Base-by-base conservation (phyloP, 352 stramenopile genomes). In the Globisporangium echinulatum region DNA sequence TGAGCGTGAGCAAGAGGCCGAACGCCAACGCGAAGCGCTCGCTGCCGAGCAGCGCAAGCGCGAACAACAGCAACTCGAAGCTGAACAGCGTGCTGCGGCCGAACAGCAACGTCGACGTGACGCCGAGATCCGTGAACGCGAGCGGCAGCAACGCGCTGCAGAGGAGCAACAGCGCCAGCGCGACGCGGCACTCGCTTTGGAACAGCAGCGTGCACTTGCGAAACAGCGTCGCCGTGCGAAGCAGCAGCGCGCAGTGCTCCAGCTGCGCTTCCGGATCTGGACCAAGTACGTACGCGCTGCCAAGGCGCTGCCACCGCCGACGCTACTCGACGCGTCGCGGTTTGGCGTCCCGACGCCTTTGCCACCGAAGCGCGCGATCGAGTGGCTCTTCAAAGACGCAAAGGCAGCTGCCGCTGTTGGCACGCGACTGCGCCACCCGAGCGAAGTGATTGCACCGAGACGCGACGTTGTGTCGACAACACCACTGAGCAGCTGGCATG, bases 251-350 rank as follows among this genome's bases (percentile, higher is more conserved):
- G 79, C 79, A 7, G 50, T 87, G 1, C 44, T 90, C 33, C 75
- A 80, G 51, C 58, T 93, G 17, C 78, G 63, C 42, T 75, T 93
- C 17, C 70, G 78, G 15, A 46, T 72, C 40, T 93, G 84, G 84
- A 79, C 69, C 49, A 86, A 82, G 46, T 91, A 87, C 64, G 68
- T 77, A n/a, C 59, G 64, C n/a, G 60, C 58, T 8, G 82, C 77
- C 25, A 82, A 82, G 52, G 59, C 73, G 15, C 55, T 71, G 19
- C 63, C 70, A 51, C 64, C 67, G 0, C 72, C 71, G 38, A 62
- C 88, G 39, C 65, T 65, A 19, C 68, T 90, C 46, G 66, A 78
- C 52, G 60, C 68, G 19, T 59, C 62, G 8, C 51, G 59, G 2
- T 61, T 79, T 15, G 44, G 67, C 1, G 56, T 68, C 25, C 53